phyloP scores from a whole-genome alignment of 257 asterid species.

The Solanum gracilifrons region DNA sequence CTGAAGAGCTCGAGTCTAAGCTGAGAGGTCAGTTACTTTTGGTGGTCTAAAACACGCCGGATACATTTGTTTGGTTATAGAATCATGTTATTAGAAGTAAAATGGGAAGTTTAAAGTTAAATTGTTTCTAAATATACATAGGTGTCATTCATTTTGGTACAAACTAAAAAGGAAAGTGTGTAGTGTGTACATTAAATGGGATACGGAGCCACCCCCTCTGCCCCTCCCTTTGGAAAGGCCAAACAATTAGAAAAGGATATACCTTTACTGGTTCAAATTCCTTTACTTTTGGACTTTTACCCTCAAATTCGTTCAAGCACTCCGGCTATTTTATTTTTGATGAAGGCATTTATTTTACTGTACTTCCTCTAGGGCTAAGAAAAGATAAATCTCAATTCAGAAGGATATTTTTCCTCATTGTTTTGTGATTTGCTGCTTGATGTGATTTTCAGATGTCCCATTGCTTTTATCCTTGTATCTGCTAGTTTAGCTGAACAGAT shows the following conservation, averaged over 20 bases:
- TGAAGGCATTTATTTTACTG: not conserved
- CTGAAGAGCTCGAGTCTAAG: constrained; percentile 39
- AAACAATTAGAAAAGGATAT: not conserved
- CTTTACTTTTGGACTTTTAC: not conserved
- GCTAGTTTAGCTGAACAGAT: not conserved
- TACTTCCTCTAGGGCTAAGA: not conserved
- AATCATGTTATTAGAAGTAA: not conserved
- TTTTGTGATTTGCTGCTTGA: not conserved
- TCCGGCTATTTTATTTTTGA: not conserved
- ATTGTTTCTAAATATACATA: not conserved
- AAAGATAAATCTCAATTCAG: not conserved
- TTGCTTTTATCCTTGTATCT: not conserved
- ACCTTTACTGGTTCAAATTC: not conserved
- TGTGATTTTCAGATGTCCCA: not conserved
- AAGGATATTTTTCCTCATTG: not conserved
- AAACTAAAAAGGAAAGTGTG: not conserved
- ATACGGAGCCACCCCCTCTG: not conserved
- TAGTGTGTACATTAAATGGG: not conserved
- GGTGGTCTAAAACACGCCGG: not conserved
- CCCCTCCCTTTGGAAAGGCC: not conserved
- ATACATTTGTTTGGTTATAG: not conserved
- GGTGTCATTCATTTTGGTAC: not conserved
- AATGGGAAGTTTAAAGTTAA: not conserved
- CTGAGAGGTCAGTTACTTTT: constrained; percentile 27
- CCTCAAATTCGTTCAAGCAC: not conserved